phyloP scores from a whole-genome alignment of 1,139 yeast species.

The Kodamaea alishanica region DNA sequence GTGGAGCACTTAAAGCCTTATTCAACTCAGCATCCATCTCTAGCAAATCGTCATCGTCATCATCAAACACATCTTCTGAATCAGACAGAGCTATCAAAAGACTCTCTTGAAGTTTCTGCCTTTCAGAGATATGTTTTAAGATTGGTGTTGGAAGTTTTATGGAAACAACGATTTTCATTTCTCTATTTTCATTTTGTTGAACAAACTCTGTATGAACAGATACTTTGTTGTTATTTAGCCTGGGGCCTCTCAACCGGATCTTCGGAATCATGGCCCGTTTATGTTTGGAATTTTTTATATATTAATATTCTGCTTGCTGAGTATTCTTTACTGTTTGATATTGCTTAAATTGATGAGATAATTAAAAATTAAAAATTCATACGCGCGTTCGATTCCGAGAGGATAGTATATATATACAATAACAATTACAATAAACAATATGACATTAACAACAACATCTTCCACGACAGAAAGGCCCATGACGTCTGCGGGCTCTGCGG shows the following conservation, averaged over 20 bases:
- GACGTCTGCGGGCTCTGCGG: not conserved
- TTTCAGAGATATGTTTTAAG: constrained; percentile 2
- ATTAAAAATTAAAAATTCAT: not conserved
- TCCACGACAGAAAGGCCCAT: constrained; percentile 1
- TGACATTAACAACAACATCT: constrained; percentile 2
- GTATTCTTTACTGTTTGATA: not conserved
- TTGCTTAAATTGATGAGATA: not conserved
- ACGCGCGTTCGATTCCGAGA: not conserved
- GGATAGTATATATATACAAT: not conserved
- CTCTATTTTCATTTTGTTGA: constrained; percentile 1
- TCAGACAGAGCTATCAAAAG: constrained; percentile 1
- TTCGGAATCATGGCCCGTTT: constrained; percentile 11
- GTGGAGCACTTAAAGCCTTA: constrained; percentile 5
- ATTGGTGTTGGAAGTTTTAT: constrained; percentile 10
- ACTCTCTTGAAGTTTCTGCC: constrained; percentile 3
- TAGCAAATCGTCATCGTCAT: constrained; percentile 8
- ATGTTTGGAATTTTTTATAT: not conserved
- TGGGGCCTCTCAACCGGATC: constrained; percentile 13
- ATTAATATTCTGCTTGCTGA: no score
- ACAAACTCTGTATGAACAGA: constrained; percentile 4
- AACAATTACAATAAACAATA: constrained; percentile 3
- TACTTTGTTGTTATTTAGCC: constrained; percentile 6
- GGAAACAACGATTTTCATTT: constrained; percentile 5
- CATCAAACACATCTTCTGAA: constrained; percentile 5
- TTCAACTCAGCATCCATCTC: constrained; percentile 13